phyloP scores from a whole-genome alignment of 2,329 filamentous ascomycete species.

The Phaeosphaeriaceae sp. region DNA sequence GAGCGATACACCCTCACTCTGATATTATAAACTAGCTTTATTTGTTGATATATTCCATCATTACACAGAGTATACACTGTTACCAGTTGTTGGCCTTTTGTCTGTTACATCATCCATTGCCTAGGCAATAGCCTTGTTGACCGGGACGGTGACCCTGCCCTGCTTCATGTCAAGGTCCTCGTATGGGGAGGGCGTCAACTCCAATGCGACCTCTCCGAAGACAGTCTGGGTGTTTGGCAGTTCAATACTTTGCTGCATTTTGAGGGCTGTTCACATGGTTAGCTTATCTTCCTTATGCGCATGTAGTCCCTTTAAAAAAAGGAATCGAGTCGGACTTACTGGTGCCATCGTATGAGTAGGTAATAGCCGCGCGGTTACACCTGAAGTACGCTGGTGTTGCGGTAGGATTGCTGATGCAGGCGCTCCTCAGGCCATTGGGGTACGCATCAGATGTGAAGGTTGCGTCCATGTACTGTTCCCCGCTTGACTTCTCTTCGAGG shows the following conservation, averaged over 20 bases:
- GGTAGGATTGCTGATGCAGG: conserved; percentile 2
- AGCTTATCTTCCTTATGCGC: background rate
- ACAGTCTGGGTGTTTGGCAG: background rate
- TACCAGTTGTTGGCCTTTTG: no score
- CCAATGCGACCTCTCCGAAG: no score
- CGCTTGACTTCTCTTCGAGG: background rate
- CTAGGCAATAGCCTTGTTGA: no score
- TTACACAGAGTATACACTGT: no score
- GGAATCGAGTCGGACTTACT: conserved; percentile 1
- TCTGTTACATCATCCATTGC: no score
- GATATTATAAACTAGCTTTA: no score
- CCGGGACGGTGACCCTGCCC: no score
- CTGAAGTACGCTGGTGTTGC: background rate
- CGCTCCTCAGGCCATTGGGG: conserved; percentile 4
- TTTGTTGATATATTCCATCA: no score
- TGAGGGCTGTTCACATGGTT: background rate
- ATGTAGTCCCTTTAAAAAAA: background rate
- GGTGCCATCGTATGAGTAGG: conserved; percentile 2
- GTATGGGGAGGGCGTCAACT: no score
- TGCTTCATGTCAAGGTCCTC: no score
- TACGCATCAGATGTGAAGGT: background rate
- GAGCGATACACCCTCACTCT: no score
- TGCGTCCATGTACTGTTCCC: background rate
- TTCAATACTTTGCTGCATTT: background rate
- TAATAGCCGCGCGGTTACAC: conserved; percentile 2